These are phyloP conservation scores for Suhomyces bolitotheri DNA, from an alignment of 1,139 yeast species.

Conservation along the genomic window DNA sequence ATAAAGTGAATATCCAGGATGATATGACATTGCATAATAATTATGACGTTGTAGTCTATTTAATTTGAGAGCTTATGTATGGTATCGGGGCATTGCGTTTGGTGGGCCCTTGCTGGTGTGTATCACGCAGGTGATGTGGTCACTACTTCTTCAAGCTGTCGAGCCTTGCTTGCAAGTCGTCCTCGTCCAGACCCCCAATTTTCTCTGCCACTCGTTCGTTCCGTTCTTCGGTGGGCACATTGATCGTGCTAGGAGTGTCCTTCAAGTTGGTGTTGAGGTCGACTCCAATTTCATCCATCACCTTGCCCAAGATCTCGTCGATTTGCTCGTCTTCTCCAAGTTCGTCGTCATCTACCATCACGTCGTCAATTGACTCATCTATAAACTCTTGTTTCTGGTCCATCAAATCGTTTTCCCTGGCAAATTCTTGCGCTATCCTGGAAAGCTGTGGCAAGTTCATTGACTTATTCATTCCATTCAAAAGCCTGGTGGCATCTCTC, in stretches of 20 bases:
- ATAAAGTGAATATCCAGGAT: constrained; percentile 20
- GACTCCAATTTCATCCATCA: constrained; percentile 93
- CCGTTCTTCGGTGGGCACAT: constrained; percentile 28
- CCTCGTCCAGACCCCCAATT: constrained; percentile 53
- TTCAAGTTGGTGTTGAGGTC: constrained; percentile 71
- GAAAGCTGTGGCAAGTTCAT: constrained; percentile 91
- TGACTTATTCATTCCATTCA: constrained; percentile 82
- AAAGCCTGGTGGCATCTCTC: constrained; percentile 89
- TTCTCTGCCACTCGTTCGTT: constrained; percentile 48
- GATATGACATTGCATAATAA: too few relatives aligned
- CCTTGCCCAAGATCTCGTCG: constrained; percentile 89
- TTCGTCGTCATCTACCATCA: constrained; percentile 79
- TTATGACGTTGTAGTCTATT: not conserved
- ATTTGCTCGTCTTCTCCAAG: constrained; percentile 78
- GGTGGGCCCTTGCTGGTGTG: too few relatives aligned
- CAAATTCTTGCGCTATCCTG: constrained; percentile 92
- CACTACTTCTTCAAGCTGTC: constrained; percentile 68
- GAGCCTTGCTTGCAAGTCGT: constrained; percentile 85
- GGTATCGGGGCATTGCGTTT: too few relatives aligned
- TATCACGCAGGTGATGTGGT: too few relatives aligned
- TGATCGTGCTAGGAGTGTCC: constrained; percentile 62
- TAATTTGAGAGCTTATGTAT: not conserved
- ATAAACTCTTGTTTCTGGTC: constrained; percentile 98
- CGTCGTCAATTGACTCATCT: constrained; percentile 97
- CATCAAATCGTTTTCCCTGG: constrained; percentile 92